These are phyloP conservation scores for Diplodia scrobiculata DNA, from an alignment of 2,329 filamentous ascomycete species.

Conservation along the genomic window DNA sequence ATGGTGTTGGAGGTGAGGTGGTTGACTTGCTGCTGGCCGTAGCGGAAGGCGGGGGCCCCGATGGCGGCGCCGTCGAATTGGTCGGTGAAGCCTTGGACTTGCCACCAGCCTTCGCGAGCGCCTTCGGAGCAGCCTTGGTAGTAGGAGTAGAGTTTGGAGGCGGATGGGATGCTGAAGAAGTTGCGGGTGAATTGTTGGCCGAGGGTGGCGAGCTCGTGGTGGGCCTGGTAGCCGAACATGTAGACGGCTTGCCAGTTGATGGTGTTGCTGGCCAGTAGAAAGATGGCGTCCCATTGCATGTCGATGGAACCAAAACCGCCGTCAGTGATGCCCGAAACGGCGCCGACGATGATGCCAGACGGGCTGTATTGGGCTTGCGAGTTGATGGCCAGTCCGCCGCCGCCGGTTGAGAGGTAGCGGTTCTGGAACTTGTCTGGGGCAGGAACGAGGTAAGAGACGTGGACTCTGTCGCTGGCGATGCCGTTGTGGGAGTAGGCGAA, in stretches of 20 bases:
- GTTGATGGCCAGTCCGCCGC: constrained; percentile 53
- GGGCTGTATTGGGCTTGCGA: constrained; percentile 42
- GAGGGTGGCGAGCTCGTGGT: constrained; percentile 56
- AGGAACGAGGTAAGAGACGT: constrained; percentile 50
- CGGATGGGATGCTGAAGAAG: constrained; percentile 42
- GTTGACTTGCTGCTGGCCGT: constrained; percentile 51
- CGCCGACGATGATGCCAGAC: constrained; percentile 51
- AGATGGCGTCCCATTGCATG: constrained; percentile 43
- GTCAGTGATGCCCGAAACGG: constrained; percentile 53
- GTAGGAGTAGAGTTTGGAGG: constrained; percentile 49
- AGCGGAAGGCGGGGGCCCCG: constrained; percentile 54
- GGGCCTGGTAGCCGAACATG: constrained; percentile 56
- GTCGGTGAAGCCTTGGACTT: constrained; percentile 55
- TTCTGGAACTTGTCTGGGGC: constrained; percentile 50
- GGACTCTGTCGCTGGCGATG: constrained; percentile 31
- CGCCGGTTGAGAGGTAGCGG: constrained; percentile 51
- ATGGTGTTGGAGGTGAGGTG: constrained; percentile 48
- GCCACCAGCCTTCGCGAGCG: constrained; percentile 54
- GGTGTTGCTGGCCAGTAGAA: constrained; percentile 49
- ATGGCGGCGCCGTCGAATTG: constrained; percentile 53
- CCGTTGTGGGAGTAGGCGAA: constrained; percentile 52
- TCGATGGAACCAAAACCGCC: constrained; percentile 56
- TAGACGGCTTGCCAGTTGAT: constrained; percentile 55
- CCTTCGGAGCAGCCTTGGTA: constrained; percentile 60
- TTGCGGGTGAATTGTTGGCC: constrained; percentile 50